Base-by-base conservation (phyloP, 2,329 filamentous ascomycete genomes). In the Fusarium tanahbumbuense region DNA sequence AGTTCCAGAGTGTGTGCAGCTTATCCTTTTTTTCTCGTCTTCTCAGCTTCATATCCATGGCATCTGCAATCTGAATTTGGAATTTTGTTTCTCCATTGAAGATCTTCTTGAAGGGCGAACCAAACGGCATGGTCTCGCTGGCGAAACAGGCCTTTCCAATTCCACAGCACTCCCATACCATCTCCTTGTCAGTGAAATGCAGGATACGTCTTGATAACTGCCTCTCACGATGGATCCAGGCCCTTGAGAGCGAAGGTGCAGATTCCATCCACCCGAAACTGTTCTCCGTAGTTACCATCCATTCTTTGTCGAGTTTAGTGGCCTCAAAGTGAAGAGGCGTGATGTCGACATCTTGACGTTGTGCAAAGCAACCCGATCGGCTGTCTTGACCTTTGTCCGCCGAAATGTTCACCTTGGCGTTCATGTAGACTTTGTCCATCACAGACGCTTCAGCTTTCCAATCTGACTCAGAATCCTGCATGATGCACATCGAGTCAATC, bases 161-260 rank as follows among this genome's bases (percentile, higher is more conserved):
- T 2, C 25, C 54, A 23, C 54, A 56, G 3, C 54, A 56, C 16
- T 56, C 54, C 54, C 54, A 57, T 6, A 50, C 34, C 8, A 57
- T 11, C n/a, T 42, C 54, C 4, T 57, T 57, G 0, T 25, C 6
- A 0, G 44, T 50, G 1, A 49, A 57, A 3, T 57, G 54, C 1
- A 57, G 2, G 2, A 57, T 50, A 4, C 54, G 54, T 2, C 2
- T 41, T 3, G 54, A 23, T 1, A 57, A 3, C 15, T 57, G 54
- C 6, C 9, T 57, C 34, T 57, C 54, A 3, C 54, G 54, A 15
- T 57, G 45, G 2, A 34, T 52, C 55, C 55, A 57, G 2, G 55
- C 45, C 13, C 45, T 9, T 1, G 5, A 50, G 2, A 42, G 34
- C 3, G 45, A 57, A 25, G 44, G 34, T 10, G 27, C 34, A 9